Percentiles rank a stretch among this genome's conserved stretches.
Conservation (phyloP, 331 rosid species). For the Acacia pycnantha region DNA sequence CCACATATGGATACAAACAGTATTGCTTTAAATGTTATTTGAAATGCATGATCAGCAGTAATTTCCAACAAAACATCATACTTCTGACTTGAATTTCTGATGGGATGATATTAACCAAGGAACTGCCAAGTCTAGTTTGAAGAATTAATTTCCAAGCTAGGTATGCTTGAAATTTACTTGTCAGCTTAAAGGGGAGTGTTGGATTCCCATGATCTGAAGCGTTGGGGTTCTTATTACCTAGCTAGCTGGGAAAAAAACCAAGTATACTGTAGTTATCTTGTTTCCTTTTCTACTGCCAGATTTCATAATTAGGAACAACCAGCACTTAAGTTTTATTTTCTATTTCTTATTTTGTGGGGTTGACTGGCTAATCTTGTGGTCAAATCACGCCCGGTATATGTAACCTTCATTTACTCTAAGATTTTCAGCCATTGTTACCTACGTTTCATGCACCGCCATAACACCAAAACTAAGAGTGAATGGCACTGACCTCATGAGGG, state of each 20-base stretch:
- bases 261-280: neutral
- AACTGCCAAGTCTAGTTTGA: neutral
- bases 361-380: neutral
- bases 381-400: neutral
- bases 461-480: neutral
- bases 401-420: neutral
- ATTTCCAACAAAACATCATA: neutral
- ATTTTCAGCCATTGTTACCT: neutral
- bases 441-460: neutral
- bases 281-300: neutral
- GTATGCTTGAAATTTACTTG: neutral
- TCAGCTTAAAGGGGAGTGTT: neutral
- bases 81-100: neutral
- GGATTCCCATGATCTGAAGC: neutral
- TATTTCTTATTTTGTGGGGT: neutral
- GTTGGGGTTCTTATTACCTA: neutral
- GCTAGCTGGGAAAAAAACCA: neutral
- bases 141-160: neutral
- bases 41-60: neutral
- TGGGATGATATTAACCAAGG: neutral
- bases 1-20: neutral
- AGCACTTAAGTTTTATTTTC: neutral
- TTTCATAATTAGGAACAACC: neutral
- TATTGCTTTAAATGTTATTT: neutral
- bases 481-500: neutral